Evolutionary conservation across 169 alveolate genomes (phyloP), one percentile per base, ranked within the genome.

Genomic region (Babesia bovis): DNA sequence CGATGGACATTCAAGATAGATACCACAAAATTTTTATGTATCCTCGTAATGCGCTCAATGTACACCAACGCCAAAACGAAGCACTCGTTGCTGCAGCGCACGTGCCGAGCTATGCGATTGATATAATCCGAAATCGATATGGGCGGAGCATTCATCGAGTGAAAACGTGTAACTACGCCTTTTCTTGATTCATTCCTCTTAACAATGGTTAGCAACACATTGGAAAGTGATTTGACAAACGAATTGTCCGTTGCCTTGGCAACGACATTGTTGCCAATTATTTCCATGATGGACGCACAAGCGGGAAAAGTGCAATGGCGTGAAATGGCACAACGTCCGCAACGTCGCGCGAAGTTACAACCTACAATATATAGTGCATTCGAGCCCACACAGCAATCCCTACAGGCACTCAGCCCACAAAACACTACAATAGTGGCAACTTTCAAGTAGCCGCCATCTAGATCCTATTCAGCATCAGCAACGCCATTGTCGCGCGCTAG

Each of bases 41-140:
- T 33, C 68, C 70, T 89, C 23, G 90, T 77, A 40, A 91, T 85
- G 25, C 95, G 44, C 56, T 91, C 95, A 30, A 91, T 72, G 73
- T 91, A 91, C n/a, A 91, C 89, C 40, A 91, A 77, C 35, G 93
- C 90, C 58, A 91, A 72, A 25, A 91, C 95, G 61, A 91, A 91
- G 55, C 95, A 91, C 68, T 91, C 95, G 61, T 87, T 90, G 38
- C 95, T 90, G 70, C 95, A 91, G 47, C 94, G 89, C 47, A 91
- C 93, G 67, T 92, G 90, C 61, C 91, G 85, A 10, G 96, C 96
- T 26, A 94, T 87, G 51, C 97, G 53, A 25, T 66, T 69, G 25
- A 90, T 60, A 81, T 94, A 94, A 63, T 91, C 95, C 17, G 91
- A 78, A 25, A 92, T 79, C 36, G 93, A 84, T 52, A 94, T 92